Percentiles rank a stretch among this genome's conserved stretches.
Evolutionary conservation across 345 rosid species (phyloP).

Genomic region (Arabidopsis suecica): DNA sequence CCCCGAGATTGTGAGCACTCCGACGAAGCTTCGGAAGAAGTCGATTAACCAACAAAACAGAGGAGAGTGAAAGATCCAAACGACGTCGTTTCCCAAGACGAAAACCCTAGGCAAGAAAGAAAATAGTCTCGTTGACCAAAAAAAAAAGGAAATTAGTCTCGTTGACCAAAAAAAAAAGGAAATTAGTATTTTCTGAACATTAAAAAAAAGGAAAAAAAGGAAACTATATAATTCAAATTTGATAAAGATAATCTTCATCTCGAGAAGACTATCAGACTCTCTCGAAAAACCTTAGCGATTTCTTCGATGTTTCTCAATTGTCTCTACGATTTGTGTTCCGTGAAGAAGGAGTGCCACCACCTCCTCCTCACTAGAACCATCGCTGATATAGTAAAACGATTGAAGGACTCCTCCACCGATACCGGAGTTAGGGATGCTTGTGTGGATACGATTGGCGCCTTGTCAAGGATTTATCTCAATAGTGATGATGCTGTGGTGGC

Average conservation of each 20-base stretch:
- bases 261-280: slow-evolving; percentile 69
- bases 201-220: too few species aligned
- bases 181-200: too few species aligned
- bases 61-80: too few species aligned
- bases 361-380: slow-evolving; percentile 75
- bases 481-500: slow-evolving; percentile 49
- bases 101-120: too few species aligned
- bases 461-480: slow-evolving; percentile 73
- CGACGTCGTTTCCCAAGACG: too few species aligned
- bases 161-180: too few species aligned
- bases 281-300: slow-evolving; percentile 70
- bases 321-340: slow-evolving; percentile 81
- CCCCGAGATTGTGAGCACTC: too few species aligned
- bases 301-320: slow-evolving; percentile 72
- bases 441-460: slow-evolving; percentile 76
- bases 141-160: too few species aligned
- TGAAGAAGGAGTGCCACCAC: slow-evolving; percentile 82
- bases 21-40: too few species aligned
- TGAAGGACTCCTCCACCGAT: slow-evolving; percentile 70
- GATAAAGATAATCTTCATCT: slow-evolving; percentile 48
- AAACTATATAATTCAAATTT: too few species aligned
- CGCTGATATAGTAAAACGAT: slow-evolving; percentile 67
- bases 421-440: slow-evolving; percentile 95
- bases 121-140: too few species aligned
- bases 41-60: too few species aligned